Conservation (phyloP, 2,329 filamentous ascomycete species). For the Diatrype stigma region DNA sequence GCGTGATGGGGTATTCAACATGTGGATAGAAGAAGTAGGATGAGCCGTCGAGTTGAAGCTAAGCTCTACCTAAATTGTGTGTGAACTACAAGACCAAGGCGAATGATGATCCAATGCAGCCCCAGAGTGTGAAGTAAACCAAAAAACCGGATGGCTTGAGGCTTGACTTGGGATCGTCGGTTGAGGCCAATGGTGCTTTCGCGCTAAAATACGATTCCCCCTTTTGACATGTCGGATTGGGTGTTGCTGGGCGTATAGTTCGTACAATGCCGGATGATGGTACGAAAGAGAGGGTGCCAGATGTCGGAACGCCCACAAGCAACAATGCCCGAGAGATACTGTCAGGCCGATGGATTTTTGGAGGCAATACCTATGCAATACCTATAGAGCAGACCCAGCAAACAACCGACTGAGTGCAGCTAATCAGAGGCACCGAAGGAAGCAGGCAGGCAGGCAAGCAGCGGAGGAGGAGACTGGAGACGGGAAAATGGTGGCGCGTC, state of each 20-base stretch:
- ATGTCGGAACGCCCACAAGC: not conserved
- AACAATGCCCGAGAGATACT: not conserved
- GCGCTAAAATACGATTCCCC: not conserved
- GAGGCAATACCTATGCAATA: too few species aligned
- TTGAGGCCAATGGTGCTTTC: not conserved
- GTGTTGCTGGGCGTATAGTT: not conserved
- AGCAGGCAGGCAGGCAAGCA: too few species aligned
- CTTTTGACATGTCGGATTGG: not conserved
- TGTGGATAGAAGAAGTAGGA: not conserved
- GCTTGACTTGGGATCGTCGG: not conserved
- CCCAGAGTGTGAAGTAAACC: not conserved
- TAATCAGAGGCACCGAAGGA: too few species aligned
- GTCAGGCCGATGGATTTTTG: not conserved
- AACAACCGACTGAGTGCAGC: slow-evolving; percentile 1
- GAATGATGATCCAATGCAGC: not conserved
- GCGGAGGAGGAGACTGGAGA: slow-evolving; percentile 1
- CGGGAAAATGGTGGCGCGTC: slow-evolving; percentile 7
- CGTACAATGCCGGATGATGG: not conserved
- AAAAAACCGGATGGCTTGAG: not conserved
- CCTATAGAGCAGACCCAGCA: not conserved
- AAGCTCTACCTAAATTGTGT: not conserved
- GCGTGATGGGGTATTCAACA: not conserved
- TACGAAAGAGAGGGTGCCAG: not conserved
- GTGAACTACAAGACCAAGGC: not conserved
- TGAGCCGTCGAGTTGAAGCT: not conserved